Evolutionary conservation across 2,329 filamentous ascomycete species (phyloP).

Genomic region (Parascedosporium putredinis): DNA sequence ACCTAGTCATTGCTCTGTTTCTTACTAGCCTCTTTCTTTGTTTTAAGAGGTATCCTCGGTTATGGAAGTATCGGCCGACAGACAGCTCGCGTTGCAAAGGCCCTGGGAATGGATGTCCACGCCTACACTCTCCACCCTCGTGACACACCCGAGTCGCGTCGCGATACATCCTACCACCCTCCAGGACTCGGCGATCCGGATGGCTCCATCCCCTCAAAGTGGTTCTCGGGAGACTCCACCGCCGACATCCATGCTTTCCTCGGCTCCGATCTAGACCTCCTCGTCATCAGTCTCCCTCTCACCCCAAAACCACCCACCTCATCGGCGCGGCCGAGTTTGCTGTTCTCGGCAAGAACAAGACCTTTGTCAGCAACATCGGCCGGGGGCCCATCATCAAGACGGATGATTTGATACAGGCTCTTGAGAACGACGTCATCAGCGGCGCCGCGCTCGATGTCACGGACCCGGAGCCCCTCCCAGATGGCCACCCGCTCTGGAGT

Average conservation of each 20-base stretch:
- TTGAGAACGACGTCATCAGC: conserved; percentile 33
- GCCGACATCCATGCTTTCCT: conserved; percentile 40
- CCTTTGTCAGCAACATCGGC: conserved; percentile 62
- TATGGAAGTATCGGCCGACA: conserved; percentile 46
- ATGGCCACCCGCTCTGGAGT: conserved; percentile 58
- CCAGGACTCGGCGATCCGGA: conserved; percentile 50
- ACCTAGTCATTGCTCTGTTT: too few species aligned
- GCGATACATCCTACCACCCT: conserved; percentile 56
- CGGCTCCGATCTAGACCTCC: conserved; percentile 37
- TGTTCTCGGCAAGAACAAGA: conserved; percentile 32
- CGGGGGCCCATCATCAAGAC: conserved; percentile 43
- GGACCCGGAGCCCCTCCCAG: conserved; percentile 66
- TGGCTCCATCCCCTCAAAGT: conserved; percentile 36
- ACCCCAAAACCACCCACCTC: conserved; percentile 37
- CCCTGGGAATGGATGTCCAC: conserved; percentile 61
- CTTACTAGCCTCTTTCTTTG: too few species aligned
- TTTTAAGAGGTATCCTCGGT: conserved; percentile 38
- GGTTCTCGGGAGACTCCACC: conserved; percentile 36
- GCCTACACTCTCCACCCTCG: conserved; percentile 65
- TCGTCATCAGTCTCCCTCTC: conserved; percentile 41
- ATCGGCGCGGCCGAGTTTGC: conserved; percentile 41
- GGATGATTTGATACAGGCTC: conserved; percentile 49
- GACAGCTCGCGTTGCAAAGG: conserved; percentile 44
- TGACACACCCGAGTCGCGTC: conserved; percentile 52
- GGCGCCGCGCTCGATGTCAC: conserved; percentile 72